phyloP scores from a whole-genome alignment of 2,329 filamentous ascomycete genomes.

The Xylaria sp. region DNA sequence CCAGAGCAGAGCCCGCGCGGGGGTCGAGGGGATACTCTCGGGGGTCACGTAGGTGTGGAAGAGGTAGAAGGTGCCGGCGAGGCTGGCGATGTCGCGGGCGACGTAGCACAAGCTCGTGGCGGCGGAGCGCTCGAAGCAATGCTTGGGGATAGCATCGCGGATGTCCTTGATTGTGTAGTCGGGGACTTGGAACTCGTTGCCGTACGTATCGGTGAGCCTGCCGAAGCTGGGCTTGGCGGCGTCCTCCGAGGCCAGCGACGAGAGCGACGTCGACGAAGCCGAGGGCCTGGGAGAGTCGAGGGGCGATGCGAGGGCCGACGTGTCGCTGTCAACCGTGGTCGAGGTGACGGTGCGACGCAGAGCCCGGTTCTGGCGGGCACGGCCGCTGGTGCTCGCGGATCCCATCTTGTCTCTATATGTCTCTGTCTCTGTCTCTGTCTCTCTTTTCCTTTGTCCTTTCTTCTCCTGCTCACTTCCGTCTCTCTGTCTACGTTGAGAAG shows the following conservation, averaged over 20 bases:
- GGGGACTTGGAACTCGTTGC: slow-evolving; percentile 92
- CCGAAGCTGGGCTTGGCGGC: slow-evolving; percentile 57
- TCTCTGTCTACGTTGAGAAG: background rate
- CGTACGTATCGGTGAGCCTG: slow-evolving; percentile 88
- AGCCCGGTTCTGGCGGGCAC: slow-evolving; percentile 55
- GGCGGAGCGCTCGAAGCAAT: slow-evolving; percentile 92
- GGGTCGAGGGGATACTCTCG: slow-evolving; percentile 77
- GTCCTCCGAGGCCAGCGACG: slow-evolving; percentile 80
- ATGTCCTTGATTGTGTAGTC: slow-evolving; percentile 99
- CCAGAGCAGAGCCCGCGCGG: slow-evolving; percentile 73
- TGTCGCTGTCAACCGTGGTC: slow-evolving; percentile 55
- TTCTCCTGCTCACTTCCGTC: background rate
- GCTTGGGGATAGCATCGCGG: slow-evolving; percentile 94
- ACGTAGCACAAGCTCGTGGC: slow-evolving; percentile 82
- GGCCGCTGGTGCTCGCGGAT: slow-evolving; percentile 55
- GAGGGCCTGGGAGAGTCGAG: slow-evolving; percentile 68
- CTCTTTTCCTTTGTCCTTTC: background rate
- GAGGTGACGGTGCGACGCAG: slow-evolving; percentile 60
- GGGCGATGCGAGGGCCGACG: slow-evolving; percentile 66
- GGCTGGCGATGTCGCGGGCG: slow-evolving; percentile 76
- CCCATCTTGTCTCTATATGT: slow-evolving; percentile 53
- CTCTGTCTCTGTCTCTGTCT: background rate
- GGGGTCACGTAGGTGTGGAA: slow-evolving; percentile 92
- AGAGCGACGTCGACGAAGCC: slow-evolving; percentile 89
- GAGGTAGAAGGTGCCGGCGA: slow-evolving; percentile 82